phyloP scores from a whole-genome alignment of 345 rosid genomes.

The Limnanthes douglasii region DNA sequence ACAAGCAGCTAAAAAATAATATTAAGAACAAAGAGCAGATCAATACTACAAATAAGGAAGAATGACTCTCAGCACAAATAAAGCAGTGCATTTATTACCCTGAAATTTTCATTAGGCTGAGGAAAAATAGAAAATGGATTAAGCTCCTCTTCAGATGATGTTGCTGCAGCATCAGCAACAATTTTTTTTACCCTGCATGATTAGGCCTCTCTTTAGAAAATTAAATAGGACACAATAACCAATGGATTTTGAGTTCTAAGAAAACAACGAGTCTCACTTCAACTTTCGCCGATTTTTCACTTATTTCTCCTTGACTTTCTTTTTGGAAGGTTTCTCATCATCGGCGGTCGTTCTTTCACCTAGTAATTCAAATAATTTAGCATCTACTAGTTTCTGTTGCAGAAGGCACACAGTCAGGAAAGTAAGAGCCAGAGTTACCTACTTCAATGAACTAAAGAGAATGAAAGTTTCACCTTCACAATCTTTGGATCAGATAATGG shows the following conservation, averaged over 20 bases:
- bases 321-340: conserved; percentile 77
- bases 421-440: conserved; percentile 4
- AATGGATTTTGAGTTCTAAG: neutral
- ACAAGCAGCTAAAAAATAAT: no score
- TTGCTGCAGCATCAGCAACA: conserved; percentile 30
- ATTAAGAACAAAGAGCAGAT: no score
- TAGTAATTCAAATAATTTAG: conserved; percentile 58
- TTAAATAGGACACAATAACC: conserved; percentile 2
- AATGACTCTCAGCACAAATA: no score
- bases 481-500: conserved; percentile 94
- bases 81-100: conserved; percentile 38
- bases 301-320: conserved; percentile 72
- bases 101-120: conserved; percentile 68
- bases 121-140: conserved; percentile 81
- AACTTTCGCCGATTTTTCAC: conserved; percentile 79
- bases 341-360: conserved; percentile 92
- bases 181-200: conserved; percentile 39
- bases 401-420: conserved; percentile 2
- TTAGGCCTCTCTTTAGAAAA: conserved; percentile 6
- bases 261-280: conserved; percentile 29
- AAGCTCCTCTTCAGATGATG: conserved; percentile 77
- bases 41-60: no score
- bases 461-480: conserved; percentile 45
- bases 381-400: conserved; percentile 58
- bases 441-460: conserved; percentile 4